Conservation (phyloP, 2,329 filamentous ascomycete species). For the Penicillium occitanis region DNA sequence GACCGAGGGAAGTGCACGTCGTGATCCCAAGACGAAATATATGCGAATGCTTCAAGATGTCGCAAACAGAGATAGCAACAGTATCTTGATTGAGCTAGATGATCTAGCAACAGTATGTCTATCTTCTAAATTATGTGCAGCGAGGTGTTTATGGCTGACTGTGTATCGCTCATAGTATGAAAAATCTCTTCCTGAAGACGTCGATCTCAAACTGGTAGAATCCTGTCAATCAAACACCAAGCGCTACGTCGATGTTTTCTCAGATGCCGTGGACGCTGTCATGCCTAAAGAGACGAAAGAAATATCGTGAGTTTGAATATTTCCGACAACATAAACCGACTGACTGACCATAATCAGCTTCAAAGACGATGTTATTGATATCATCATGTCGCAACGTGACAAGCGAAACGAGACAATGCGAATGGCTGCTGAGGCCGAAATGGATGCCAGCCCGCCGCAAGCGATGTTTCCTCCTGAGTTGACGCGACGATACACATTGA, state of each 20-base stretch:
- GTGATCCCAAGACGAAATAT: conserved; percentile 76
- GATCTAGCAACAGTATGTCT: conserved; percentile 70
- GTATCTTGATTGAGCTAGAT: conserved; percentile 84
- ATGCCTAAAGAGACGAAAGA: conserved; percentile 78
- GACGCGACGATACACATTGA: conserved; percentile 88
- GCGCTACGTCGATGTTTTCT: conserved; percentile 91
- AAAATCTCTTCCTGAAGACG: conserved; percentile 63
- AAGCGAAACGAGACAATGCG: conserved; percentile 77
- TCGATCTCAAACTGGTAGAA: conserved; percentile 67
- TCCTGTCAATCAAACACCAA: conserved; percentile 89
- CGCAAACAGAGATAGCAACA: conserved; percentile 72
- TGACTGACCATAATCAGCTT: conserved; percentile 57
- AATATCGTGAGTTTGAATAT: conserved; percentile 61
- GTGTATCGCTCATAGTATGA: conserved; percentile 63
- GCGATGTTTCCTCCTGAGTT: conserved; percentile 88
- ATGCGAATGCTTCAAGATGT: conserved; percentile 82
- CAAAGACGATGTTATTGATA: conserved; percentile 95
- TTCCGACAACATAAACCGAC: conserved; percentile 25
- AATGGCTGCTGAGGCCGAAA: conserved; percentile 63
- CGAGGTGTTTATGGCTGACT: neutral
- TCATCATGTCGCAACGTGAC: conserved; percentile 89
- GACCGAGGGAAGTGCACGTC: conserved; percentile 47
- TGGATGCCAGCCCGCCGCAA: conserved; percentile 64
- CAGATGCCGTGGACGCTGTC: conserved; percentile 80
- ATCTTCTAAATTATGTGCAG: neutral